Base-by-base conservation (phyloP, 1,139 yeast genomes). In the Pichia sp. region DNA sequence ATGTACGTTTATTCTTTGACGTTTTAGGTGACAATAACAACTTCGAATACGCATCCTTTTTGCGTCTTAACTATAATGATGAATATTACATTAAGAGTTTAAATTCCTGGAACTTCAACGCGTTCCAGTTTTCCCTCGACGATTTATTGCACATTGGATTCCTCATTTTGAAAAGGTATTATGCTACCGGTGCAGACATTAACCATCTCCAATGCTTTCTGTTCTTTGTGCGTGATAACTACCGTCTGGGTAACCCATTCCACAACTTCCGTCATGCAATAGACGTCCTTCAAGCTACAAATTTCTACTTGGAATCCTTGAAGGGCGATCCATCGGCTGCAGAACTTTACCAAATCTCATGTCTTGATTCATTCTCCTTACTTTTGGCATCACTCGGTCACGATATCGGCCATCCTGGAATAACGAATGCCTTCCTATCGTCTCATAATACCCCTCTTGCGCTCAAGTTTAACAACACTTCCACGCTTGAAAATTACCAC, bases 191-290 rank as follows among this genome's bases (percentile, higher is more conserved):
- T 3, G 24, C 13, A 2, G 14, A 17, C 14, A n/a, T 16, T n/a
- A 41, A 45, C 14, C 21, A 25, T 4, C 27, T 46, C 2, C 30
- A 36, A 22, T 42, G 45, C n/a, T 67, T 84, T 46, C 62, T 82
- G 21, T 72, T 75, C 46, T 69, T 74, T 53, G 70, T 80, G 6
- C 72, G 94, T 45, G 83, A 83, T 50, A 73, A 84, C 30, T 91
- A 91, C 57, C 78, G 82, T 52, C 74, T 75, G 48, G 86, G 86
- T 3, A 87, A 88, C 54, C 86, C 91, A 7, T 91, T 88, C 64
- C 98, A 91, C 62, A 88, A 88, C 61, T 91, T 87, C 56, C 74
- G 95, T 48, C 98, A 91, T 60, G 96, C 96, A 0, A 84, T 86
- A 13, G 98, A 91, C 60, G 98, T 91, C 7, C 63, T 88, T 54